Base-by-base conservation (phyloP, 1,139 yeast species). In the Yamadazyma atlantica region DNA sequence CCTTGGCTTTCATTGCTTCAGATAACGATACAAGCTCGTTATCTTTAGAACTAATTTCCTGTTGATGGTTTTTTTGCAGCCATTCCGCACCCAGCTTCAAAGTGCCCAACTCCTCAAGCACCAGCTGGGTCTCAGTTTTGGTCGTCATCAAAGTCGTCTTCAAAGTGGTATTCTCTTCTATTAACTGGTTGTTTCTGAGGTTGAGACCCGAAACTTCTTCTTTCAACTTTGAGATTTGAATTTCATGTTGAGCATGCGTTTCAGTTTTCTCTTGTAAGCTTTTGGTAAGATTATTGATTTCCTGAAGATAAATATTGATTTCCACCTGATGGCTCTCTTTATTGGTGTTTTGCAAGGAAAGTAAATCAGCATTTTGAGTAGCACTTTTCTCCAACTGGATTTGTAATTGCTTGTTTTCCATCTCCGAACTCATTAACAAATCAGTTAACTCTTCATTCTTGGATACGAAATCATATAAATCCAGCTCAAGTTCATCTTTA, bases 1-100 rank as follows among this genome's bases (percentile, higher is more conserved):
- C n/a, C 33, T 9, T 31, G 34, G 16, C 26, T 19, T 16, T n/a
- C 12, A 10, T 28, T 19, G 3, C 29, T 18, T 19, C 40, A n/a
- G n/a, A n/a, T n/a, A n/a, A n/a, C n/a, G n/a, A n/a, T n/a, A n/a
- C n/a, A n/a, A n/a, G n/a, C n/a, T n/a, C n/a, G n/a, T n/a, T n/a
- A n/a, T n/a, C n/a, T n/a, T n/a, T n/a, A n/a, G n/a, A n/a, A n/a
- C n/a, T n/a, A n/a, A n/a, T n/a, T n/a, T n/a, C n/a, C n/a, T 28
- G 12, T n/a, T 11, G 28, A 18, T 29, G 26, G 19, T 14, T 22
- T 28, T 28, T 28, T 28, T 28, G 30, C 30, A 28, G 10, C 30
- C 30, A 13, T 16, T 28, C 21, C 8, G 16, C 8, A 3, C 19
- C 33, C 4, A n/a, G n/a, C 21, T 30, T 8, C 17, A 21, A 19